These are phyloP conservation scores for Aureobasidium vineae DNA, from an alignment of 2,329 filamentous ascomycete genomes.

Conservation along the genomic window DNA sequence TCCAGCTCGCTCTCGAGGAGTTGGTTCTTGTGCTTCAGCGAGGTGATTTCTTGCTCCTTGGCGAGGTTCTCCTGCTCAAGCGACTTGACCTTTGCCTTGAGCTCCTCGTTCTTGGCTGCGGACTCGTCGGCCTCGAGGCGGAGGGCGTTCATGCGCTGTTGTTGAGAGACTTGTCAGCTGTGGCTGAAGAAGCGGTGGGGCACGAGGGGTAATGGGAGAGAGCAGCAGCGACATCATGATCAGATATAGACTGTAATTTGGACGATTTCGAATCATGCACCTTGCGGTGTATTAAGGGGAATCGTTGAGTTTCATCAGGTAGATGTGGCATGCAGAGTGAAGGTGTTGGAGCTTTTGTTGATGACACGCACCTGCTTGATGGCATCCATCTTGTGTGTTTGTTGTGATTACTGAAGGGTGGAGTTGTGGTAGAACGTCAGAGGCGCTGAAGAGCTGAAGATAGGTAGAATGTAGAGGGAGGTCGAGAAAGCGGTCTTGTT, in stretches of 20 bases:
- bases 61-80: constrained; percentile 85
- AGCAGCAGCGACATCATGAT: constrained; percentile 4
- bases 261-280: constrained; percentile 27
- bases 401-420: constrained; percentile 11
- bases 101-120: constrained; percentile 76
- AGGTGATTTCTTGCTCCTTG: constrained; percentile 98
- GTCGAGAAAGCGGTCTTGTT: constrained; percentile 4
- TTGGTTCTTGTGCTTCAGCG: constrained; percentile 91
- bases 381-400: constrained; percentile 40
- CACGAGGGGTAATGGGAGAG: constrained; percentile 27
- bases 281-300: constrained; percentile 26
- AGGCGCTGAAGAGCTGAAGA: background rate
- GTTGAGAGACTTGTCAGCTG: constrained; percentile 30
- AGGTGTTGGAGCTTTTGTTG: constrained; percentile 33
- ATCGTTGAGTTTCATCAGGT: constrained; percentile 26
- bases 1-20: constrained; percentile 88
- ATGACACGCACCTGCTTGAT: constrained; percentile 43
- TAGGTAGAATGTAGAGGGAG: background rate
- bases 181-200: constrained; percentile 19
- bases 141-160: constrained; percentile 90
- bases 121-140: constrained; percentile 91
- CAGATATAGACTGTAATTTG: constrained; percentile 26
- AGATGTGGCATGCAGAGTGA: constrained; percentile 5
- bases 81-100: constrained; percentile 79
- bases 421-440: background rate